Evolutionary conservation across 352 stramenopile species (phyloP).

Genomic region (Pythium utonaiense): DNA sequence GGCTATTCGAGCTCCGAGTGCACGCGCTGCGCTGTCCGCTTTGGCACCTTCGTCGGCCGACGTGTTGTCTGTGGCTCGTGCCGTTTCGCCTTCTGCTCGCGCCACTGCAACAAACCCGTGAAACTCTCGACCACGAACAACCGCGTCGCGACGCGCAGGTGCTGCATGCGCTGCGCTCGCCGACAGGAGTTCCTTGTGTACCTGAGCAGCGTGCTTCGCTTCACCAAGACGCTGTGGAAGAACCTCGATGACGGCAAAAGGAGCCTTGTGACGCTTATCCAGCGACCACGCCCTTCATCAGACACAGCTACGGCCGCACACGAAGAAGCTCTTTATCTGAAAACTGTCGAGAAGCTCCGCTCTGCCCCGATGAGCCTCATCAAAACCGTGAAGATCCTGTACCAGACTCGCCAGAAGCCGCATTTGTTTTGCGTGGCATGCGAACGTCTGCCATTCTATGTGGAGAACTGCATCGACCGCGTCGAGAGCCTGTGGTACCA

Average conservation of each 20-base stretch:
- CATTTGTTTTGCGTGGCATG: slow-evolving; percentile 62
- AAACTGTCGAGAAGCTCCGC: slow-evolving; percentile 50
- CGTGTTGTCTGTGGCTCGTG: slow-evolving; percentile 64
- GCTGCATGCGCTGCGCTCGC: slow-evolving; percentile 49
- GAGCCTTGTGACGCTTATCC: slow-evolving; percentile 16
- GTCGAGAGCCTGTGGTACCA: slow-evolving; percentile 81
- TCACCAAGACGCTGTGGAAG: slow-evolving; percentile 34
- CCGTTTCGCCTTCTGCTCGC: slow-evolving; percentile 48
- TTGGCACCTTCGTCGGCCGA: slow-evolving; percentile 40
- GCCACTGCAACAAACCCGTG: slow-evolving; percentile 52
- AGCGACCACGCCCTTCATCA: background rate
- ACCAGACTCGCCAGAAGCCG: slow-evolving; percentile 67
- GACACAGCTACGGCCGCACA: slow-evolving; percentile 3
- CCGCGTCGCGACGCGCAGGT: slow-evolving; percentile 28
- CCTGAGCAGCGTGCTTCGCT: slow-evolving; percentile 29
- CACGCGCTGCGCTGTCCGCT: slow-evolving; percentile 47
- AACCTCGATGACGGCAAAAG: slow-evolving; percentile 14
- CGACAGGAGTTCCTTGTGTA: slow-evolving; percentile 59
- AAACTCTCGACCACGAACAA: slow-evolving; percentile 43
- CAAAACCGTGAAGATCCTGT: slow-evolving; percentile 76
- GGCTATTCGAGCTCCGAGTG: slow-evolving; percentile 25
- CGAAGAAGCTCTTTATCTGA: slow-evolving; percentile 32
- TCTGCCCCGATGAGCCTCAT: slow-evolving; percentile 65
- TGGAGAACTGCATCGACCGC: slow-evolving; percentile 68
- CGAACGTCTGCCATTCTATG: slow-evolving; percentile 67